Base-by-base conservation (phyloP, 192 early-diverging fungal genomes). In the Obelidium mucronatum region DNA sequence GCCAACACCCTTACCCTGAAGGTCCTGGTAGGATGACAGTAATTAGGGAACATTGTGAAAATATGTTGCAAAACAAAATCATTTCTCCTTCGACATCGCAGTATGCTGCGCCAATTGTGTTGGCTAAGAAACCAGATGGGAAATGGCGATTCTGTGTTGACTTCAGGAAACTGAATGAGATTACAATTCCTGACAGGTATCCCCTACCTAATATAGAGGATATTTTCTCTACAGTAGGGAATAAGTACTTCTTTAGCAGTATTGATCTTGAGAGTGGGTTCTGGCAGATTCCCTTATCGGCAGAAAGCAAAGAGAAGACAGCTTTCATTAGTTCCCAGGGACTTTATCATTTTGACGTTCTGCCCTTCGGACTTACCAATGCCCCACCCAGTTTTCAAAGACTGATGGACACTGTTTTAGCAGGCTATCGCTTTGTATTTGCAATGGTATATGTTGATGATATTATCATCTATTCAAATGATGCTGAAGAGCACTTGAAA, bases 151-250 rank as follows among this genome's bases (percentile, higher is more conserved):
- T 90, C 39, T 91, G 55, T 31, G 55, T 58, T 58, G 84, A 88
- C 56, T 90, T 84, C 60, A 65, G 85, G 33, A 81, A 78, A 13
- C 55, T 92, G 2, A 90, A 89, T 66, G 60, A 37, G 17, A 36
- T 79, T 0, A 89, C 86, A 0, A 69, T 79, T 3, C 42, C 78
- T 39, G 80, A 91, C 58, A 68, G 63, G 22, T 87, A 87, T 67
- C 85, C 87, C 2, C 44, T 90, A 0, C 88, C 89, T 1, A 24
- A 70, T 13, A 87, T 89, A n/a, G 80, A 88, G 2, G 81, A 89
- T 0, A 24, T 79, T 1, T 67, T 90, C 24, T 6, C 13, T 24
- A 8, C 24, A 24, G 30, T 58, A 24, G 55, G 55, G 13, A 58
- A 58, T 58, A 22, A 31, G 26, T 24, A 22, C 8, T 58, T 28